phyloP scores from a whole-genome alignment of 495 filamentous ascomycete genomes.

The Tuber melanosporum region DNA sequence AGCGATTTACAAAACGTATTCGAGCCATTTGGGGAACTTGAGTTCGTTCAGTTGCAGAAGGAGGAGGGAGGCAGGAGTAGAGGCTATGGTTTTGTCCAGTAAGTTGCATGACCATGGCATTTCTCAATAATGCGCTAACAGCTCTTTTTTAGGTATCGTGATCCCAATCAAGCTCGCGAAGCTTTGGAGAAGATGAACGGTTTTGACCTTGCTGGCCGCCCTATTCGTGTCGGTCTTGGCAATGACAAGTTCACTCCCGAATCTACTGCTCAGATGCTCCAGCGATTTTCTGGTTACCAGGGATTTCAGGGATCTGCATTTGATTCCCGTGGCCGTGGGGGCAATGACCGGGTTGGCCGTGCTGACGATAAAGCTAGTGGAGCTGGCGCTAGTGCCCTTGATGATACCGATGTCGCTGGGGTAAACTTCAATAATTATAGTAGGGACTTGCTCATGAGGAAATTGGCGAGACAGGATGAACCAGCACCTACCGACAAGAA shows the following conservation, averaged over 20 bases:
- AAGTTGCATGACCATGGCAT: conserved; percentile 46
- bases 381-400: conserved; percentile 79
- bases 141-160: conserved; percentile 64
- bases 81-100: conserved; percentile 99
- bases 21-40: conserved; percentile 94
- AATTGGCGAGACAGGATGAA: conserved; percentile 94
- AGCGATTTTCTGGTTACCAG: conserved; percentile 74
- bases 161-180: conserved; percentile 83
- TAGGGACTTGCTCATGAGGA: conserved; percentile 94
- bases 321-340: conserved; percentile 67
- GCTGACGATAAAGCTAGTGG: conserved; percentile 84
- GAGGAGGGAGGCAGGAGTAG: conserved; percentile 84
- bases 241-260: conserved; percentile 99
- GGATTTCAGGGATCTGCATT: conserved; percentile 91
- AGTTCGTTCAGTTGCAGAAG: conserved; percentile 95
- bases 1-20: conserved; percentile 93
- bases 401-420: conserved; percentile 96
- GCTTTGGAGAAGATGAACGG: conserved; percentile 99
- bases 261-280: conserved; percentile 82
- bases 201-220: conserved; percentile 95
- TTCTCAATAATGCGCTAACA: conserved; percentile 40
- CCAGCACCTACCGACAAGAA: conserved; percentile 51
- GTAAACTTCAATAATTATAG: conserved; percentile 99
- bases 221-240: conserved; percentile 97
- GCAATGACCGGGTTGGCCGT: conserved; percentile 87